Evolutionary conservation across 2,329 filamentous ascomycete species (phyloP), one percentile per base, ranked within the genome.

Genomic region (Alternaria tenuissima): DNA sequence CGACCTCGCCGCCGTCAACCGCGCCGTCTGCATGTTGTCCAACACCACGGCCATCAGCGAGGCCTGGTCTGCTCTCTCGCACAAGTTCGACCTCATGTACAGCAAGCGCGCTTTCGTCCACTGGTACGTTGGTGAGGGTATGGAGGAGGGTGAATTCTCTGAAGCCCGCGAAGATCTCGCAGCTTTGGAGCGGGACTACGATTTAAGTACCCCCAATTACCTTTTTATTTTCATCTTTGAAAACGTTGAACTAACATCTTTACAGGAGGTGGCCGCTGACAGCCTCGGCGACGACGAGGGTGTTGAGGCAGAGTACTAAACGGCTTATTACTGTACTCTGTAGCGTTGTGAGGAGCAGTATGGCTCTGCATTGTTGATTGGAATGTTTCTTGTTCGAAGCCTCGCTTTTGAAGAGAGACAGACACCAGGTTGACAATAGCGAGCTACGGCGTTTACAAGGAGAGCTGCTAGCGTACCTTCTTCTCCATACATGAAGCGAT

Each of bases 21-120:
- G 95, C 78, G 94, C 94, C 83, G 94, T 98, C 70, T 97, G 94
- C 90, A 98, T 99, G 95, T 87, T 99, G 67, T 94, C 92, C 84
- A 96, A 99, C 88, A 99, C 95, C 74, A 99, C 95, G 54, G 94
- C 95, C 77, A 99, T 99, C 77, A 92, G 94, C 78, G 94, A 98
- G 85, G 95, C 95, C 67, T 99, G 95, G 95, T 94, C 92, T 67
- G 93, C 93, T 70, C 89, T 99, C 68, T 96, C 93, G 64, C 88
- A 91, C 88, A 99, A 99, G 86, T 99, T 99, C 86, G 95, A 99
- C 79, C 92, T 99, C 81, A 99, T 99, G 95, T 97, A 98, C 90
- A 96, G 93, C 82, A 99, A 99, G 91, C 95, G 95, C 86, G 95
- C 95, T 65, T 99, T 99, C 84, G 95, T 99, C 69, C 95, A 99